phyloP scores from a whole-genome alignment of 2,329 filamentous ascomycete species.

The Endothia cerciana region DNA sequence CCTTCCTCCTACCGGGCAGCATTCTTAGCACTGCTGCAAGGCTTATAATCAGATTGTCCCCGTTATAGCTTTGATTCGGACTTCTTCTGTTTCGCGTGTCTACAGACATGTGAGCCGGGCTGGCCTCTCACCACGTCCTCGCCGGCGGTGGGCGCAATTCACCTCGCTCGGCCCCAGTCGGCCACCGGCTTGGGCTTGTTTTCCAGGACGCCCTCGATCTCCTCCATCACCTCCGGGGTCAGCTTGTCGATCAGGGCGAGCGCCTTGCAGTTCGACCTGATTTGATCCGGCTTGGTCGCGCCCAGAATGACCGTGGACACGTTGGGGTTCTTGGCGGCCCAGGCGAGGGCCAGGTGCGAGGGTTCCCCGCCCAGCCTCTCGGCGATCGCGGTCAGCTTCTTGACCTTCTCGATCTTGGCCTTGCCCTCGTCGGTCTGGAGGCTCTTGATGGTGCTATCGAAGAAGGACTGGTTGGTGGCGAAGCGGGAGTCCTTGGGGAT shows the following conservation, averaged over 20 bases:
- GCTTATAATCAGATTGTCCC: no score
- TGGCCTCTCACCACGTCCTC: not conserved
- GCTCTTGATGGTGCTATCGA: constrained; percentile 53
- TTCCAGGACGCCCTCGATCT: constrained; percentile 54
- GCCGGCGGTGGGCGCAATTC: constrained; percentile 4
- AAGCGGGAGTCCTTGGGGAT: constrained; percentile 65
- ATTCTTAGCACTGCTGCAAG: no score
- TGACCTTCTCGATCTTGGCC: constrained; percentile 59
- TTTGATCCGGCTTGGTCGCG: constrained; percentile 60
- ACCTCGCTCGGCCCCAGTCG: constrained; percentile 34
- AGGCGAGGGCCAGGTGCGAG: constrained; percentile 61
- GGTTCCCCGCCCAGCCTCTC: constrained; percentile 64
- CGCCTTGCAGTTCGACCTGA: constrained; percentile 63
- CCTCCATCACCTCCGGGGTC: constrained; percentile 60
- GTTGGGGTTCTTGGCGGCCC: constrained; percentile 65
- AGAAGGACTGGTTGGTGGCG: constrained; percentile 58
- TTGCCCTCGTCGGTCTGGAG: constrained; percentile 58
- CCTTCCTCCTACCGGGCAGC: no score
- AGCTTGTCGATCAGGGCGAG: constrained; percentile 57
- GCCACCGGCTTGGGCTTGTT: constrained; percentile 36
- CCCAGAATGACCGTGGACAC: constrained; percentile 66
- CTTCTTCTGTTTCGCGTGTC: no score
- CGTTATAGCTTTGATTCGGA: no score
- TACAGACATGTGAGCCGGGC: no score
- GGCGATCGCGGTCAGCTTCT: constrained; percentile 64